A percentile compares a stretch with the other conserved stretches of the same genome.
These are phyloP conservation scores for Fragaria ananassa DNA, from an alignment of 306 rosid genomes.

Conservation along the genomic window DNA sequence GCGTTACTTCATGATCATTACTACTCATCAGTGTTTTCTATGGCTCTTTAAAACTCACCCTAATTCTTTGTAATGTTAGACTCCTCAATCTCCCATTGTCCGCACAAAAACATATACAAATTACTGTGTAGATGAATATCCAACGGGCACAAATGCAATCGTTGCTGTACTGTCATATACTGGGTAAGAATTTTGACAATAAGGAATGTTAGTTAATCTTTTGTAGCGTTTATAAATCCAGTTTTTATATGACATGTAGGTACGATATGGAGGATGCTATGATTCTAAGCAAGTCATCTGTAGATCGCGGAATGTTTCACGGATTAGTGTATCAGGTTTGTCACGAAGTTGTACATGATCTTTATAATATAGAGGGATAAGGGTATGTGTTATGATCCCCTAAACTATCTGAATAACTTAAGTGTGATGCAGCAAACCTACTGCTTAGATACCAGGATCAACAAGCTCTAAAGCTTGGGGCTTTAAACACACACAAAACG, in stretches of 20 bases:
- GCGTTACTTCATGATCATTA: not conserved
- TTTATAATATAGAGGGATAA: not conserved
- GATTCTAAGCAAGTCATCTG: conserved; percentile 94
- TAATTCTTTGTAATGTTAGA: conserved; percentile 32
- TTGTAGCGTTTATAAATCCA: conserved; percentile 10
- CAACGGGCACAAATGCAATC: conserved; percentile 94
- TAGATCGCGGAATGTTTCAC: conserved; percentile 95
- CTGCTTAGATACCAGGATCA: too few species aligned
- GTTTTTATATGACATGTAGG: conserved; percentile 38
- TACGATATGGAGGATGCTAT: conserved; percentile 99
- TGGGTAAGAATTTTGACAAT: conserved; percentile 53
- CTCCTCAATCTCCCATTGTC: conserved; percentile 89
- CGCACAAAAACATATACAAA: conserved; percentile 69
- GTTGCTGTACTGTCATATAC: conserved; percentile 96
- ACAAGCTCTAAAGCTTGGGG: too few species aligned
- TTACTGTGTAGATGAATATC: conserved; percentile 75
- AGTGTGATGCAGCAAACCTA: too few species aligned
- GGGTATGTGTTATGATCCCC: not conserved
- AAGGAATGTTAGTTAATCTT: not conserved
- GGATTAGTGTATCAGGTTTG: conserved; percentile 91
- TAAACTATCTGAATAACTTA: not conserved
- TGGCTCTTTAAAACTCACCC: not conserved
- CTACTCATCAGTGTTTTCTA: not conserved
- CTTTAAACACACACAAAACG: too few species aligned
- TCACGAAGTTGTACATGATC: not conserved